Conservation (phyloP, 2,329 filamentous ascomycete genomes). For the Apiospora marii region DNA sequence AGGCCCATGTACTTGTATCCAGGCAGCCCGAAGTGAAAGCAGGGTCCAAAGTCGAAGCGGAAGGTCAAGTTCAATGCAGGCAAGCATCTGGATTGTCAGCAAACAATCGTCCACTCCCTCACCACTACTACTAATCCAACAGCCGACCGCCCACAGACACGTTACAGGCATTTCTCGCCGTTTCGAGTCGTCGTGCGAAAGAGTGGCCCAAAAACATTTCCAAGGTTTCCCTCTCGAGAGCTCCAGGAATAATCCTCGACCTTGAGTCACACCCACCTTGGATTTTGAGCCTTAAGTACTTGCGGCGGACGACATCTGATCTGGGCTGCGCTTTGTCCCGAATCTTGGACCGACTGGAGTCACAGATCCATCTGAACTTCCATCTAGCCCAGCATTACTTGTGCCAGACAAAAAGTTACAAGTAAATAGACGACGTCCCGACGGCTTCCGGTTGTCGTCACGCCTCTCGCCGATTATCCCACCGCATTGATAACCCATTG, state of each 20-base stretch:
- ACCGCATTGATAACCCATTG: slow-evolving; percentile 15
- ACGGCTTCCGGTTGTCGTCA: slow-evolving; percentile 16
- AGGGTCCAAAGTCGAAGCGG: slow-evolving; percentile 14
- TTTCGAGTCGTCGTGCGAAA: slow-evolving; percentile 9
- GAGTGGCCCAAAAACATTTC: background rate
- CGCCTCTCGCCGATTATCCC: background rate
- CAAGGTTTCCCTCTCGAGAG: background rate
- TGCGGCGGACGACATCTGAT: slow-evolving; percentile 21
- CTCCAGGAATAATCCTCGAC: background rate
- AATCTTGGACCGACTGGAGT: slow-evolving; percentile 14
- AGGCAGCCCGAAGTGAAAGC: background rate
- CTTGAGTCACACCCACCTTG: background rate
- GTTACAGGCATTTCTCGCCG: background rate
- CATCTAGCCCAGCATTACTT: slow-evolving; percentile 14
- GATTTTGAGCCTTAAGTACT: slow-evolving; percentile 6
- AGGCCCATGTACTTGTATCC: slow-evolving; percentile 3
- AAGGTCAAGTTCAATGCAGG: slow-evolving; percentile 9
- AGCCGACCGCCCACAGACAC: slow-evolving; percentile 13
- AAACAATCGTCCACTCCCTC: slow-evolving; percentile 14
- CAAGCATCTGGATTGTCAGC: slow-evolving; percentile 17
- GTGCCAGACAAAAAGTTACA: slow-evolving; percentile 5
- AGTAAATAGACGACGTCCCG: slow-evolving; percentile 14
- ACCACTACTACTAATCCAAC: slow-evolving; percentile 15
- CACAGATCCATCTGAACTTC: slow-evolving; percentile 23
- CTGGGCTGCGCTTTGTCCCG: slow-evolving; percentile 24